These are phyloP conservation scores for Hypoxylon lienhwacheense DNA, from an alignment of 495 filamentous ascomycete species.

Conservation along the genomic window DNA sequence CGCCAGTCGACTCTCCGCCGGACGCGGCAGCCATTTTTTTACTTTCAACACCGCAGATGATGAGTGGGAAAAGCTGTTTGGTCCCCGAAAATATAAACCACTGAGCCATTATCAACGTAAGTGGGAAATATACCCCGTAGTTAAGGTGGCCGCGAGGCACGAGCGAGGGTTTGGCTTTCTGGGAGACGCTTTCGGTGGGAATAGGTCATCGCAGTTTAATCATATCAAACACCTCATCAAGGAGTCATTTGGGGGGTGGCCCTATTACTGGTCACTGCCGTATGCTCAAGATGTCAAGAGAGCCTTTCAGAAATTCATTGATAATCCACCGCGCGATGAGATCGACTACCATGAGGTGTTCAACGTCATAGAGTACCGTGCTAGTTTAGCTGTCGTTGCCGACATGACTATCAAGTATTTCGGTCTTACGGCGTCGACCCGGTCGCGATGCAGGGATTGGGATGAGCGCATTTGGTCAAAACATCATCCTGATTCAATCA, in stretches of 20 bases:
- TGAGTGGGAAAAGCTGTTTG: slow-evolving; percentile 33
- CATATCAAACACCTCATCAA: slow-evolving; percentile 41
- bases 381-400: slow-evolving; percentile 38
- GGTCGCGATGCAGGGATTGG: slow-evolving; percentile 29
- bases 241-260: slow-evolving; percentile 39
- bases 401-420: slow-evolving; percentile 37
- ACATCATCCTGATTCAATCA: slow-evolving; percentile 5
- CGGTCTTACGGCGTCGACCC: slow-evolving; percentile 24
- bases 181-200: slow-evolving; percentile 43
- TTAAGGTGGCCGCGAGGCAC: background rate
- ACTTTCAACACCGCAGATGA: slow-evolving; percentile 19
- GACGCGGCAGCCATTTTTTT: slow-evolving; percentile 27
- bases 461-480: slow-evolving; percentile 13
- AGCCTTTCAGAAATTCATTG: slow-evolving; percentile 22
- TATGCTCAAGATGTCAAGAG: slow-evolving; percentile 24
- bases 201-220: slow-evolving; percentile 37
- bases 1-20: slow-evolving; percentile 8
- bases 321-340: slow-evolving; percentile 5
- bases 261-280: slow-evolving; percentile 34
- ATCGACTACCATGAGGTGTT: slow-evolving; percentile 38
- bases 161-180: slow-evolving; percentile 34
- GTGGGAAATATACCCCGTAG: slow-evolving; percentile 13
- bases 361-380: slow-evolving; percentile 42
- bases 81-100: slow-evolving; percentile 17
- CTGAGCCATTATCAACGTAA: slow-evolving; percentile 30